Evolutionary conservation across 2,329 filamentous ascomycete genomes (phyloP).

Genomic region (Zalaria obscura): DNA sequence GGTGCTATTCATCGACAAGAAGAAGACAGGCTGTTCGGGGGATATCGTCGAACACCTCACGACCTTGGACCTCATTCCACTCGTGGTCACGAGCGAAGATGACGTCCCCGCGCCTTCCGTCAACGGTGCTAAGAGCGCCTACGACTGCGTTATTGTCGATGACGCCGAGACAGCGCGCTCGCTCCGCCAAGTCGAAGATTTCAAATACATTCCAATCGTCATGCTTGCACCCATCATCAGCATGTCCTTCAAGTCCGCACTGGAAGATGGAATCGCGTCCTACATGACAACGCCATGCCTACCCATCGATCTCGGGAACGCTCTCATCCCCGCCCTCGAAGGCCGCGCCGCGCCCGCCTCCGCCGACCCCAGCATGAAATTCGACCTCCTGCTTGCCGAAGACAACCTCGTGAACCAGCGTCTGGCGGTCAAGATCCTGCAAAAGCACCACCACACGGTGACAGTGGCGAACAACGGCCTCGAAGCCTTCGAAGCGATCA

Average conservation of each 20-base stretch:
- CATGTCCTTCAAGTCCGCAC: constrained; percentile 80
- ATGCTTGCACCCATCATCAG: constrained; percentile 78
- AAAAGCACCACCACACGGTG: constrained; percentile 88
- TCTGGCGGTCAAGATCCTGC: constrained; percentile 87
- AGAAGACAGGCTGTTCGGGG: constrained; percentile 61
- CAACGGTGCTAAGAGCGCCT: constrained; percentile 46
- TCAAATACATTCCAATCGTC: constrained; percentile 96
- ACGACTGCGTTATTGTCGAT: constrained; percentile 93
- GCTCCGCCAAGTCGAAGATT: constrained; percentile 76
- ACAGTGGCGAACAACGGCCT: constrained; percentile 91
- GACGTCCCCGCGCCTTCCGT: constrained; percentile 46
- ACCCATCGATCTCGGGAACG: constrained; percentile 86
- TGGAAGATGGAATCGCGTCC: constrained; percentile 93
- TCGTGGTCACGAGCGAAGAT: constrained; percentile 67
- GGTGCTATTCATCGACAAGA: constrained; percentile 89
- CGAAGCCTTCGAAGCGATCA: constrained; percentile 84
- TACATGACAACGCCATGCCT: constrained; percentile 97
- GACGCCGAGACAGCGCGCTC: constrained; percentile 81
- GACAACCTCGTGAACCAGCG: constrained; percentile 97
- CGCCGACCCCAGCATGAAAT: constrained; percentile 86
- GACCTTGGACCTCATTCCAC: constrained; percentile 63
- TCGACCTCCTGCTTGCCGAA: constrained; percentile 88
- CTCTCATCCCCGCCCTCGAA: constrained; percentile 88
- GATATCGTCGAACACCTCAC: constrained; percentile 67
- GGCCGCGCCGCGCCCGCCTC: constrained; percentile 82